phyloP scores from a whole-genome alignment of 768 basidiomycete genomes.

The Psilocybe sp. region DNA sequence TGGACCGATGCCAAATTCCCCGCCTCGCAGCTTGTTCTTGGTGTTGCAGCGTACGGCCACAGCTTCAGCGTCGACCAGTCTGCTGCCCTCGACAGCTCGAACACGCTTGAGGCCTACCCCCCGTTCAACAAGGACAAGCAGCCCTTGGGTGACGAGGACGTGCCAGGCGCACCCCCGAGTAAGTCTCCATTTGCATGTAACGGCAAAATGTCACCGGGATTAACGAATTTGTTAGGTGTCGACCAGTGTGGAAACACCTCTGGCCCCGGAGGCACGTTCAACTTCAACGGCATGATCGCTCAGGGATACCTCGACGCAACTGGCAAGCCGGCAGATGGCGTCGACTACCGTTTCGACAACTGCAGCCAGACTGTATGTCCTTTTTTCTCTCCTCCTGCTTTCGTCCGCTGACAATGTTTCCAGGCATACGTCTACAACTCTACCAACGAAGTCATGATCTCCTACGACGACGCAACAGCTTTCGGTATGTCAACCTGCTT shows the following conservation, averaged over 20 bases:
- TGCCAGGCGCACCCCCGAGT: conserved; percentile 17
- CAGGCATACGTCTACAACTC: conserved; percentile 70
- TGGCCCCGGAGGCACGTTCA: conserved; percentile 35
- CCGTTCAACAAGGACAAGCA: conserved; percentile 43
- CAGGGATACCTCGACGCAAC: conserved; percentile 49
- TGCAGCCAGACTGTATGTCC: conserved; percentile 73
- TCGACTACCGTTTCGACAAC: conserved; percentile 55
- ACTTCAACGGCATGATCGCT: conserved; percentile 60
- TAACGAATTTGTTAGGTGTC: conserved; percentile 13
- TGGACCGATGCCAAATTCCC: conserved; percentile 83
- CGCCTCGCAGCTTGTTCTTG: conserved; percentile 68
- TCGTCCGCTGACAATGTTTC: background rate
- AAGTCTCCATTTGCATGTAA: background rate
- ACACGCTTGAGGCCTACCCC: conserved; percentile 42
- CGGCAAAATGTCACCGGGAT: background rate
- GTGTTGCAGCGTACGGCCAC: conserved; percentile 81
- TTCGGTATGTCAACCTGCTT: conserved; percentile 35
- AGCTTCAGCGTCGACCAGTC: conserved; percentile 51
- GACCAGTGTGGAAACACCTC: conserved; percentile 48
- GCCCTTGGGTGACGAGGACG: conserved; percentile 46
- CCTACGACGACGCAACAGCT: conserved; percentile 63
- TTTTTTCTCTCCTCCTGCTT: background rate
- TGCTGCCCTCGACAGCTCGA: conserved; percentile 34
- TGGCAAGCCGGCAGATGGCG: conserved; percentile 44
- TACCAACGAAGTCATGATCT: conserved; percentile 52